Evolutionary conservation across 108 stramenopile genomes (phyloP), one percentile per base, ranked within the genome.

Genomic region (Nitzschia sp.): DNA sequence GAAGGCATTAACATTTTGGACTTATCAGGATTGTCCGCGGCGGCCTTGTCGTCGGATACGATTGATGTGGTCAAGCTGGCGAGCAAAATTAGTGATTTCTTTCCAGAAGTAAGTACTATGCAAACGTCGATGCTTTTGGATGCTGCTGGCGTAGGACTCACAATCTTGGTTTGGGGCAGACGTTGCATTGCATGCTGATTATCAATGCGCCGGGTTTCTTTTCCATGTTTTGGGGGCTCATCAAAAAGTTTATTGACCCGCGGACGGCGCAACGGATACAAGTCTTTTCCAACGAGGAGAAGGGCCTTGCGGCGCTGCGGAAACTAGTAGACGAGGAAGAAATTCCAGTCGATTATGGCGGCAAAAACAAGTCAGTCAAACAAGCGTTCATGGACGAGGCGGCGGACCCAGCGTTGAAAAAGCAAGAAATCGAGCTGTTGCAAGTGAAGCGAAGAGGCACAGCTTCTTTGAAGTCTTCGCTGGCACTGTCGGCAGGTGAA

Each of bases 1-100:
- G 82, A 89, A 62, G 78, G 82, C 30, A 79, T 92, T 31, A 74
- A 62, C 33, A 66, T 89, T 17, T 58, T 89, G 29, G 88, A 92
- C 64, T 59, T 92, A 33, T 74, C 71, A 34, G 81, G 83, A 55
- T 54, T 92, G 56, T 78, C 81, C 35, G 62, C 76, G 9, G 42
- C 59, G n/a, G 70, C 81, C 32, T 53, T 89, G 46, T 81, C 81
- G 8, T 47, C 61, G 15, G 81, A 85, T 28, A 84, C 85, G 18
- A 68, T 89, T 36, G 82, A 83, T 42, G 84, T 85, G 46, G 66
- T 92, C 59, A 88, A 88, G 69, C 66, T 74, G 15, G 45, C 65
- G 6, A 49, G 59, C 28, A 80, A 75, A 48, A 51, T 80, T 29
- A 33, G 48, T 25, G 79, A 80, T 47, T 80, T 75, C 69, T 80